Evolutionary conservation across 257 asterid genomes (phyloP).

Genomic region (Ajuga chamaepitys): DNA sequence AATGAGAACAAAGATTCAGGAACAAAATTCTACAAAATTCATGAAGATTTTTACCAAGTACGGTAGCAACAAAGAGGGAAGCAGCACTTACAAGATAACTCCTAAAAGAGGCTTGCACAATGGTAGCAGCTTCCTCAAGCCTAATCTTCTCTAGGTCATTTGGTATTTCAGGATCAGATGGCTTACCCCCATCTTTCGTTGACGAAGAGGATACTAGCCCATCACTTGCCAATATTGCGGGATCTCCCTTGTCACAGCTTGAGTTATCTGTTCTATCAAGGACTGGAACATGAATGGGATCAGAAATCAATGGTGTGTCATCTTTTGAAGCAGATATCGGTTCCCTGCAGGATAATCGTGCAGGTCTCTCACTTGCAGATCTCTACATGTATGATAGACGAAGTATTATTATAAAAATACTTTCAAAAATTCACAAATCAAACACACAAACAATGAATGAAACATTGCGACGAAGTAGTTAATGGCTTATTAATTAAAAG

Average conservation of each 20-base stretch:
- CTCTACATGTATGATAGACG: conserved; percentile 22
- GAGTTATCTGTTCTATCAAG: conserved; percentile 14
- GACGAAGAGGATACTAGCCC: conserved; percentile 18
- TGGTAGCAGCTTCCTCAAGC: conserved; percentile 51
- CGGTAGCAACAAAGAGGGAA: background rate
- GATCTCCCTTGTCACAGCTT: conserved; percentile 16
- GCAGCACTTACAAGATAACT: conserved; percentile 37
- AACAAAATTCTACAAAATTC: background rate
- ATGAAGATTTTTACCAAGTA: no score
- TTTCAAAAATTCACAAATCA: background rate
- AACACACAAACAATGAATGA: background rate
- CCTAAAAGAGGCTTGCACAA: conserved; percentile 43
- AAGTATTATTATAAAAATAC: background rate
- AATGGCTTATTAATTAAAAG: background rate
- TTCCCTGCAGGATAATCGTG: conserved; percentile 28
- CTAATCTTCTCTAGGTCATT: conserved; percentile 22
- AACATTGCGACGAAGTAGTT: background rate
- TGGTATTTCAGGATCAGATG: conserved; percentile 14
- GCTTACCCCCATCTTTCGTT: conserved; percentile 21
- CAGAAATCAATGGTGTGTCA: conserved; percentile 25
- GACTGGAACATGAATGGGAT: conserved; percentile 17
- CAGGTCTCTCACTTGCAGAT: conserved; percentile 36
- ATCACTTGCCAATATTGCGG: conserved; percentile 10
- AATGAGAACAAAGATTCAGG: background rate
- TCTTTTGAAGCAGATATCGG: conserved; percentile 22